Evolutionary conservation across 495 filamentous ascomycete genomes (phyloP).

Genomic region (Xeromyces bisporus): DNA sequence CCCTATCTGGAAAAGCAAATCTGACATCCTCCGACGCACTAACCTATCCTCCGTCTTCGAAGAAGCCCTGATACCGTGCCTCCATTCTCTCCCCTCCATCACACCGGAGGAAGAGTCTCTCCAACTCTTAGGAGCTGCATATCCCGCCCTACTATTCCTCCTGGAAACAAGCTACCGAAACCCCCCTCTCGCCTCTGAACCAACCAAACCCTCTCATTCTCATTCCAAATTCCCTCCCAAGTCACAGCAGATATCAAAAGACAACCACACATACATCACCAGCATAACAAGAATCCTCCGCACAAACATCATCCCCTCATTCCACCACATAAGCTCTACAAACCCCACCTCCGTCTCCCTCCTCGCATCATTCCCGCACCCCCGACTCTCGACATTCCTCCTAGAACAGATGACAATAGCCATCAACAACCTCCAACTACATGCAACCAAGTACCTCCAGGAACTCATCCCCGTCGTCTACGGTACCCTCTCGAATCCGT

Average conservation of each 20-base stretch:
- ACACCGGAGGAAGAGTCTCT: conserved; percentile 59
- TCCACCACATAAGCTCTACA: conserved; percentile 31
- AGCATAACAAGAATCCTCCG: conserved; percentile 18
- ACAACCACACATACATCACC: conserved; percentile 7
- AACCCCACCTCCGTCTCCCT: conserved; percentile 27
- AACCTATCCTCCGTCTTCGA: conserved; percentile 69
- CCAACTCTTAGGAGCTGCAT: conserved; percentile 46
- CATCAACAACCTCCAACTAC: conserved; percentile 44
- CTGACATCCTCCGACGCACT: conserved; percentile 44
- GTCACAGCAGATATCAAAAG: background rate
- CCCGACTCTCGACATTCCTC: conserved; percentile 33
- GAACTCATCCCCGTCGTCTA: conserved; percentile 53
- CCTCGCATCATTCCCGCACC: conserved; percentile 27
- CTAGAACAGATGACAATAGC: conserved; percentile 37
- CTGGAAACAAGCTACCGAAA: conserved; percentile 24
- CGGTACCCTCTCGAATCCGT: conserved; percentile 49
- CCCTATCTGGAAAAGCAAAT: conserved; percentile 30
- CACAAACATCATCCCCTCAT: conserved; percentile 28
- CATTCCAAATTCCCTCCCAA: background rate
- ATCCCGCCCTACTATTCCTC: conserved; percentile 46
- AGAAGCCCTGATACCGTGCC: conserved; percentile 53
- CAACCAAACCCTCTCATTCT: background rate
- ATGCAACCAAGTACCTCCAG: conserved; percentile 59
- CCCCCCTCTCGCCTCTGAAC: conserved; percentile 1
- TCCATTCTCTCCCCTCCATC: conserved; percentile 59